Conservation (phyloP, 352 stramenopile genomes). For the Pythium periplocum region DNA sequence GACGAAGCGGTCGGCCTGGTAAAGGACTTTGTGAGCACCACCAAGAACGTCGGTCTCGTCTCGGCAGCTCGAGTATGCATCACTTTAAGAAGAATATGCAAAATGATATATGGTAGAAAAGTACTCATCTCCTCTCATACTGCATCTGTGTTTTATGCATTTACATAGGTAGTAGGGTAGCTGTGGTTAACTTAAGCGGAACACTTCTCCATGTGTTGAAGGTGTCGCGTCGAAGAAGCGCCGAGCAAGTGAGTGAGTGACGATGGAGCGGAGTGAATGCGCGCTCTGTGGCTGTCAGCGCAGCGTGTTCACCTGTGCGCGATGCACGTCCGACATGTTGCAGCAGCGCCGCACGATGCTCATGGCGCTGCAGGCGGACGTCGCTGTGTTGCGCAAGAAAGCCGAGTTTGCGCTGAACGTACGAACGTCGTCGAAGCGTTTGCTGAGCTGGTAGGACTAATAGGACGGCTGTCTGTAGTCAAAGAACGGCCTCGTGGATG, state of each 20-base stretch:
- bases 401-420: slow-evolving; percentile 62
- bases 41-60: slow-evolving; percentile 48
- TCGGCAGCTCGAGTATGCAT: slow-evolving; percentile 20
- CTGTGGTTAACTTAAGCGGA: too few relatives aligned
- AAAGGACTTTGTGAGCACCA: slow-evolving; percentile 42
- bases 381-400: slow-evolving; percentile 78
- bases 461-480: slow-evolving; percentile 20
- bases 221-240: too few relatives aligned
- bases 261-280: slow-evolving; percentile 36
- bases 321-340: slow-evolving; percentile 58
- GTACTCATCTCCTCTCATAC: too few relatives aligned
- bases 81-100: not conserved
- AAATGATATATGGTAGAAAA: too few relatives aligned
- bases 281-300: slow-evolving; percentile 44
- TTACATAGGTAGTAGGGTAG: too few relatives aligned
- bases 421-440: not conserved
- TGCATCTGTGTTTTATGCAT: too few relatives aligned
- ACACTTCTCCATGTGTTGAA: too few relatives aligned
- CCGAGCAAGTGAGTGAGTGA: not conserved
- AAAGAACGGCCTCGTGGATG: slow-evolving; percentile 42
- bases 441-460: not conserved
- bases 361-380: slow-evolving; percentile 61
- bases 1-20: slow-evolving; percentile 64
- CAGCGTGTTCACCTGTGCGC: slow-evolving; percentile 53
- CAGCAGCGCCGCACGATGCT: slow-evolving; percentile 79